Evolutionary conservation across 768 basidiomycete species (phyloP), one percentile per base, ranked within the genome.

Genomic region (Podaxis rugospora): DNA sequence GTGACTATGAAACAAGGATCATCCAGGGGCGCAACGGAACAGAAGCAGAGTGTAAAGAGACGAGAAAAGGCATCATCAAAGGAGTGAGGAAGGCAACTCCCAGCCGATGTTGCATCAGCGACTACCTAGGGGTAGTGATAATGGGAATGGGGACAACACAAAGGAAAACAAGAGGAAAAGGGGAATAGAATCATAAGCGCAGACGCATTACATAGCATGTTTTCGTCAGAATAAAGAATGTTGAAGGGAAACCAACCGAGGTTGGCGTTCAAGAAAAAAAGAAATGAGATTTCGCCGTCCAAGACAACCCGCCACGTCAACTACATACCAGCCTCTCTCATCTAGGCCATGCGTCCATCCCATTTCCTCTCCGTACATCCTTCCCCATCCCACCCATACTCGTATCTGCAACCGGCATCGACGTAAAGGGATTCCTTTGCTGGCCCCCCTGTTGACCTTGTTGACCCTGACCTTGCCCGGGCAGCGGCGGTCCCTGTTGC

Each of bases 261-360:
- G 23, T 35, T 25, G n/a, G 56, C 52, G 62, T 40, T 42, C 58
- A 49, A 61, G 56, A 57, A 59, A 53, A 51, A 50, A 28, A 39
- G 50, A 14, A 40, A 18, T 16, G 40, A 62, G 52, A 27, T 40
- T 18, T 39, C 49, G 37, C 35, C 4, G 53, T 18, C 37, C 57
- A 18, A 44, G 13, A 51, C 55, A 25, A 57, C 10, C 51, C 56
- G 28, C 55, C 58, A 13, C 51, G 25, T 21, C 25, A 23, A 7
- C 25, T 25, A 23, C 21, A 25, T 10, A 49, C 23, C 23, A 49
- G n/a, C 40, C 13, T 18, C 13, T 18, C 62, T 86, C 77, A 90
- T 80, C 89, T 83, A 65, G 85, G 84, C 89, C 90, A 92, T 55
- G 83, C 71, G 71, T 92, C 89, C 81, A 88, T 84, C 60, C 83